Conservation (phyloP, 306 rosid genomes). For the Cucurbita ficifolia region DNA sequence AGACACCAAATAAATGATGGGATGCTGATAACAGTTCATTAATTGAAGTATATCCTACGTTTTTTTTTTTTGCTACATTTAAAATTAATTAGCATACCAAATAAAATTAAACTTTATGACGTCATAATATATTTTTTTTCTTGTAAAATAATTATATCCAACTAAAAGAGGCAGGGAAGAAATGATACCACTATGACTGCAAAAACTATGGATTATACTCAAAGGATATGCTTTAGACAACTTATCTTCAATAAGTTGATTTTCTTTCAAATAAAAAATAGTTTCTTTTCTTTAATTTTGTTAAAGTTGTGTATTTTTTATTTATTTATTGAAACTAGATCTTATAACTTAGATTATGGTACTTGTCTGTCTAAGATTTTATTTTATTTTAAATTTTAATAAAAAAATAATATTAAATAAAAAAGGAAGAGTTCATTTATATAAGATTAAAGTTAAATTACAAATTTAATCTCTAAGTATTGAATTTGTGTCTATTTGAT, state of each 20-base stretch:
- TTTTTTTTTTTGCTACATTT: background rate
- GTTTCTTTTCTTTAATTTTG: background rate
- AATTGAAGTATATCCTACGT: background rate
- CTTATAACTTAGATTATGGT: background rate
- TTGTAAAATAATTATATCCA: background rate
- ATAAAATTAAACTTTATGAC: background rate
- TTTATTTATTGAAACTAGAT: background rate
- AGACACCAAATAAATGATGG: background rate
- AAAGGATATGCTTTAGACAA: background rate
- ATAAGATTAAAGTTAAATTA: no score
- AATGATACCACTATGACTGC: background rate
- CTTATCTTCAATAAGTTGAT: background rate
- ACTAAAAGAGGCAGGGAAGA: background rate
- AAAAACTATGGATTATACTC: background rate
- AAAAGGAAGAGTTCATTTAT: no score
- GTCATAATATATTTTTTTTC: background rate
- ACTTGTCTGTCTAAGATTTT: background rate
- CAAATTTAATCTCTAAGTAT: no score
- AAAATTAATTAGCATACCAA: background rate
- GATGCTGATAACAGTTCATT: background rate
- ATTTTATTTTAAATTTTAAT: background rate
- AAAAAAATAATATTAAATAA: no score
- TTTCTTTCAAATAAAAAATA: background rate
- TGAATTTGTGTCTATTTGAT: no score
- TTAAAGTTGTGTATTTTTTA: background rate